These are phyloP conservation scores for Talaromyces albobiverticillius DNA, from an alignment of 2,329 filamentous ascomycete genomes.

Conservation along the genomic window DNA sequence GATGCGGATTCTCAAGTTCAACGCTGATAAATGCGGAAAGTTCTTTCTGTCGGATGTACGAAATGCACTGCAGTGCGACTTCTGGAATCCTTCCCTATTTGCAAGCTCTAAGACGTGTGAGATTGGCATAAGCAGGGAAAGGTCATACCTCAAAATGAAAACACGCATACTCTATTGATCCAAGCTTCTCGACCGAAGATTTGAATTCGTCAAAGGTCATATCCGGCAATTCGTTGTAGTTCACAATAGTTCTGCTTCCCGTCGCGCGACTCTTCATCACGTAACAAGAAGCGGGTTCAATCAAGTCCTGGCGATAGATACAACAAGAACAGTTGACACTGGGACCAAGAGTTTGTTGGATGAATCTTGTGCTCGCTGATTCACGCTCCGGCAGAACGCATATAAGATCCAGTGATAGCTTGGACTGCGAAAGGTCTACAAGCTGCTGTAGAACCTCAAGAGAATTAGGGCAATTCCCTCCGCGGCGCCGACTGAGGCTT, in stretches of 20 bases:
- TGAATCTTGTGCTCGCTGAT: constrained; percentile 51
- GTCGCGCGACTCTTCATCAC: constrained; percentile 61
- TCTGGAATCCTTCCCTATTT: constrained; percentile 61
- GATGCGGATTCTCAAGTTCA: constrained; percentile 68
- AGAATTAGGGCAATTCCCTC: constrained; percentile 71
- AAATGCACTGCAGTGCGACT: constrained; percentile 59
- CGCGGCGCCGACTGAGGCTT: constrained; percentile 57
- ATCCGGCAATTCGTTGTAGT: constrained; percentile 64
- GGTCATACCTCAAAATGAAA: constrained; percentile 68
- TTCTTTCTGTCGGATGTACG: constrained; percentile 48
- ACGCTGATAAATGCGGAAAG: constrained; percentile 59
- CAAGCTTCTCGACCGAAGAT: constrained; percentile 40
- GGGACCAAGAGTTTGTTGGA: constrained; percentile 54
- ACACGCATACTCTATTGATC: constrained; percentile 45
- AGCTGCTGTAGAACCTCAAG: constrained; percentile 69
- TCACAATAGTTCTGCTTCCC: constrained; percentile 67
- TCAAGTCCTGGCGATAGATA: constrained; percentile 56
- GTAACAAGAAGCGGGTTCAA: constrained; percentile 65
- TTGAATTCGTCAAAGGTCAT: constrained; percentile 64
- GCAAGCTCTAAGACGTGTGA: constrained; percentile 10
- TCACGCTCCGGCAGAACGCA: constrained; percentile 52
- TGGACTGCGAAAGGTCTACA: constrained; percentile 23
- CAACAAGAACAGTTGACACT: constrained; percentile 54
- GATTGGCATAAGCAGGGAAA: neutral
- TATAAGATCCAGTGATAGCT: constrained; percentile 35